Evolutionary conservation across 148 eudicot species (phyloP).

Genomic region (Heliosperma pusillum): DNA sequence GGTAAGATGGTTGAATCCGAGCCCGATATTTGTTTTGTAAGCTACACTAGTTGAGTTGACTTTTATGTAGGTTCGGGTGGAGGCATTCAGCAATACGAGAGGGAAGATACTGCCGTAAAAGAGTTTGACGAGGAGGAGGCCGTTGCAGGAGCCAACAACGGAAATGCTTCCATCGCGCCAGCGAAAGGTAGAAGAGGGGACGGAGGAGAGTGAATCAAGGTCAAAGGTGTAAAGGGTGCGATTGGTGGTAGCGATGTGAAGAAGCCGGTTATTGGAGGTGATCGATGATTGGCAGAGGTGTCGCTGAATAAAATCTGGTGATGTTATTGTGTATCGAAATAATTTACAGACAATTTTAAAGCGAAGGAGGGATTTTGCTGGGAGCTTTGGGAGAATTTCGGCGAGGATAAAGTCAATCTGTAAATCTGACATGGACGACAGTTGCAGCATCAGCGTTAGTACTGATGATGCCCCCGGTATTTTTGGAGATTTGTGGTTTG

Average conservation of each 20-base stretch:
- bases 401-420: background rate
- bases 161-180: background rate
- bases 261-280: no score
- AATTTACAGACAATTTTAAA: background rate
- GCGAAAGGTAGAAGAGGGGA: background rate
- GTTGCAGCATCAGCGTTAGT: no score
- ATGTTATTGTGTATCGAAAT: no score
- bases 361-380: conserved; percentile 1
- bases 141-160: conserved; percentile 3
- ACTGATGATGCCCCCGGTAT: no score
- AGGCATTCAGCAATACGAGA: background rate
- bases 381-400: background rate
- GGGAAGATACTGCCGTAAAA: background rate
- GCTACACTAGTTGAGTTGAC: background rate
- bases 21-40: background rate
- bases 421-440: background rate
- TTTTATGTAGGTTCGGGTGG: background rate
- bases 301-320: no score
- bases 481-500: no score
- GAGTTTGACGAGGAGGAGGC: background rate
- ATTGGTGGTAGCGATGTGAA: no score
- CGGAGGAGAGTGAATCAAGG: background rate
- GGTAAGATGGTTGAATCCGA: background rate
- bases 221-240: background rate
- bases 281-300: no score